Conservation (phyloP, 331 rosid species). For the Pyrus hybrid region DNA sequence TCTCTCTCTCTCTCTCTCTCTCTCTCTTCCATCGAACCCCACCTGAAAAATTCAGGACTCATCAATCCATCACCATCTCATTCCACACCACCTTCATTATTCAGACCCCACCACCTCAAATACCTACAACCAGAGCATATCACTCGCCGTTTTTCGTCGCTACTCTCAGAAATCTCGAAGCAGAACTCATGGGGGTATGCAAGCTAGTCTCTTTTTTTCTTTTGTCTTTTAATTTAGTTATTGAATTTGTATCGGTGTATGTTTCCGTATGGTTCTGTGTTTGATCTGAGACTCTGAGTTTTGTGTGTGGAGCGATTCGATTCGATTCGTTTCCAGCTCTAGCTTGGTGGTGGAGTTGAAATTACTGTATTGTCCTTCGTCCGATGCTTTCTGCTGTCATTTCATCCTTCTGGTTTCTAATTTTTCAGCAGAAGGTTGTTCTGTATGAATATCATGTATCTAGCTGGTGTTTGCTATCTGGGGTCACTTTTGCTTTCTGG, state of each 20-base stretch:
- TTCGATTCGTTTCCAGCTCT: not conserved
- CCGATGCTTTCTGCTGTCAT: not conserved
- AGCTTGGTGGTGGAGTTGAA: not conserved
- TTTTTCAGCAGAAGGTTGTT: not conserved
- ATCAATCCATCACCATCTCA: not conserved
- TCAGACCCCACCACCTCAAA: not conserved
- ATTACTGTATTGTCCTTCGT: not conserved
- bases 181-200: conserved; percentile 34
- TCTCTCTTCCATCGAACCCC: not conserved
- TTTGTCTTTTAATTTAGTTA: not conserved
- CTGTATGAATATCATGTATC: not conserved
- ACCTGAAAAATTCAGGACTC: not conserved
- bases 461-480: not conserved
- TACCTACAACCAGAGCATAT: not conserved
- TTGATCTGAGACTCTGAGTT: conserved; percentile 4
- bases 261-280: not conserved
- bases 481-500: not conserved
- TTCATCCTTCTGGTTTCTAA: not conserved
- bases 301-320: not conserved
- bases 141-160: not conserved
- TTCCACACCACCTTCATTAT: not conserved
- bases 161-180: not conserved
- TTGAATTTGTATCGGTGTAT: not conserved
- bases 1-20: not conserved
- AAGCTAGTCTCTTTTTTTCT: not conserved